Conservation (phyloP, 1,284 basidiomycete genomes). For the Apiotrichum gamsii region DNA sequence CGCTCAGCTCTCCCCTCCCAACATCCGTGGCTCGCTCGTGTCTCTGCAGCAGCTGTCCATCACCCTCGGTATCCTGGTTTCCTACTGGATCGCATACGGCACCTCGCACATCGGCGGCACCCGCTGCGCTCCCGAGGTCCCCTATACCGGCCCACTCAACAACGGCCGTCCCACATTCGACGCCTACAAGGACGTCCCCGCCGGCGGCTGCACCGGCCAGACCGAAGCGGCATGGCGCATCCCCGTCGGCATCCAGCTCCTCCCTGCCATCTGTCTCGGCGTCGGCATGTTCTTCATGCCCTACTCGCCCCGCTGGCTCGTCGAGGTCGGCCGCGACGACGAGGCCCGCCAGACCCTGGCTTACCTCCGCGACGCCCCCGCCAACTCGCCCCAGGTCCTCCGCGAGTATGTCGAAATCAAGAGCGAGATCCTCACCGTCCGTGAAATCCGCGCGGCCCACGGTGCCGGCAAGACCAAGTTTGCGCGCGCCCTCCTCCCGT, state of each 20-base stretch:
- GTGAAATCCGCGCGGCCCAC: constrained; percentile 6
- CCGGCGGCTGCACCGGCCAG: constrained; percentile 25
- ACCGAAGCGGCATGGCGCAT: constrained; percentile 29
- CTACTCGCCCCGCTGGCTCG: constrained; percentile 28
- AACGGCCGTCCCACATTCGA: constrained; percentile 9
- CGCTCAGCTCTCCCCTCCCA: constrained; percentile 62
- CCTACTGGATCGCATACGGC: constrained; percentile 21
- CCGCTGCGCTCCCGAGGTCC: constrained; percentile 20
- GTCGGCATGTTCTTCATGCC: constrained; percentile 22
- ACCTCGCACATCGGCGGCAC: constrained; percentile 22
- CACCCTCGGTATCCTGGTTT: constrained; percentile 8
- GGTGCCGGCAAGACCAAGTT: background rate
- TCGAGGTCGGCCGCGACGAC: constrained; percentile 27
- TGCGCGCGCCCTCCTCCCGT: constrained; percentile 7
- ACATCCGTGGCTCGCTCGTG: constrained; percentile 67
- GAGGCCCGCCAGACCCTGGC: constrained; percentile 24
- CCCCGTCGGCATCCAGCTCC: constrained; percentile 26
- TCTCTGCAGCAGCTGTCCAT: constrained; percentile 69
- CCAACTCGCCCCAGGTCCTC: constrained; percentile 19
- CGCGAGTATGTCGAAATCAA: constrained; percentile 32
- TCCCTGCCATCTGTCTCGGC: constrained; percentile 33
- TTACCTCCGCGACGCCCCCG: constrained; percentile 21
- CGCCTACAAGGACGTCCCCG: constrained; percentile 17
- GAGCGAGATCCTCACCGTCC: constrained; percentile 20
- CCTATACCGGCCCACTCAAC: constrained; percentile 21